Percentiles rank a stretch among this genome's conserved stretches.
phyloP scores from a whole-genome alignment of 139 green algal genomes.

The Monoraphidium neglectum region DNA sequence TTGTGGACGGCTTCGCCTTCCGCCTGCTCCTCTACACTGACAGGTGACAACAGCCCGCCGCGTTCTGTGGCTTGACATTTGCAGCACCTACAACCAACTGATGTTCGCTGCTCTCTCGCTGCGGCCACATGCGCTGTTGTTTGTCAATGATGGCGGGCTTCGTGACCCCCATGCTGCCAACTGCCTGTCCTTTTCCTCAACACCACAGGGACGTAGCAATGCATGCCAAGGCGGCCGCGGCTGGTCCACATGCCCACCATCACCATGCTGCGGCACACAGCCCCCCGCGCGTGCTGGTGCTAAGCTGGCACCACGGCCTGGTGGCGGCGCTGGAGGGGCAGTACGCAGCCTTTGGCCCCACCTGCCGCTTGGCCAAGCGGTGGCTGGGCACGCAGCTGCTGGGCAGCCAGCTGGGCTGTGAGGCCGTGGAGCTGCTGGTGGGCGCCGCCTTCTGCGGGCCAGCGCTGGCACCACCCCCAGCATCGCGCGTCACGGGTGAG shows the following conservation, averaged over 20 bases:
- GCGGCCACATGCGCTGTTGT: no score
- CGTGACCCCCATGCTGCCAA: no score
- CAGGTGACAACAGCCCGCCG: no score
- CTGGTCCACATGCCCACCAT: not conserved
- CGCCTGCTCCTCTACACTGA: slow-evolving; percentile 66
- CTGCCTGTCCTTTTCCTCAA: no score
- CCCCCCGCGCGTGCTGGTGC: slow-evolving; percentile 31
- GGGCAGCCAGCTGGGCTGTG: slow-evolving; percentile 51
- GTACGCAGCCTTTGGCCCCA: slow-evolving; percentile 59
- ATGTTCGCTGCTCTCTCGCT: no score
- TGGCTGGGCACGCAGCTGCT: slow-evolving; percentile 74
- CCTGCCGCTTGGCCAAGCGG: slow-evolving; percentile 55
- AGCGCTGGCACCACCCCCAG: slow-evolving; percentile 7
- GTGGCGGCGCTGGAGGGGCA: slow-evolving; percentile 39
- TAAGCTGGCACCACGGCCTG: slow-evolving; percentile 71
- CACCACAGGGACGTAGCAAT: not conserved
- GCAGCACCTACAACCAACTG: no score
- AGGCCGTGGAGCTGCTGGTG: slow-evolving; percentile 76
- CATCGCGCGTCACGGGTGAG: slow-evolving; percentile 45
- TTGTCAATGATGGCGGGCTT: no score
- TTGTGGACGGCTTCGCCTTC: slow-evolving; percentile 80
- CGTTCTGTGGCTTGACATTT: no score
- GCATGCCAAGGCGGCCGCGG: not conserved
- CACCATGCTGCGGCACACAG: slow-evolving; percentile 1
- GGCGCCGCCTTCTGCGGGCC: slow-evolving; percentile 50